Evolutionary conservation across 495 filamentous ascomycete species (phyloP), one percentile per base, ranked within the genome.

Genomic region (Trypethelium eluteriae): DNA sequence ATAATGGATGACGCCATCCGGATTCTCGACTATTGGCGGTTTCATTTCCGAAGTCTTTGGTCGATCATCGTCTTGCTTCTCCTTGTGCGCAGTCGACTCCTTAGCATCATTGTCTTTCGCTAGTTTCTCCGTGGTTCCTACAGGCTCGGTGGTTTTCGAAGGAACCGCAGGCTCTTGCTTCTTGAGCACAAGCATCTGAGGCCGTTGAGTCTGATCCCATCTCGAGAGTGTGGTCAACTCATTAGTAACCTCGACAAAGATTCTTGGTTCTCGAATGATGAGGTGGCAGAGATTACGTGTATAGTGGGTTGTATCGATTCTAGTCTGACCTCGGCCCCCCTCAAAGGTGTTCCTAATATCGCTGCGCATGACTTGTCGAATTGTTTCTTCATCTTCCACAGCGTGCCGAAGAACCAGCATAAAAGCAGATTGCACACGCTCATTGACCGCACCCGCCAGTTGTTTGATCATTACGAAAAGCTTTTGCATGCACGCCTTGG

Each of bases 391-490:
- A 71, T 99, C 95, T 77, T 99, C 94, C 47, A 97, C 83, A 16
- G 98, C 88, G 73, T 99, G 94, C 34, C 95, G 86, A 61, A 99
- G 79, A 59, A 98, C 87, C 34, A 95, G 78, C 84, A 98, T 88
- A 64, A 98, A 87, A 9, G 87, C 83, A 69, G 88, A 87, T 71
- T 89, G 90, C 4, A 98, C 81, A 62, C 87, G 87, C 34, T 88
- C 81, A 64, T 89, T 89, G 32, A 86, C 88, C 36, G 85, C 82
- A 36, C 88, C 90, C 34, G 90, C 88, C 50, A 96, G 83, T 72
- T 96, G 93, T 74, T 92, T 93, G 49, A 95, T 85, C 89, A 96
- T 96, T 18, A 96, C 84, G 75, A 99, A 98, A 16, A 99, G 80
- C 25, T 90, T 85, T 72, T 93, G 90, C 64, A 99, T 81, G 69